Evolutionary conservation across 192 early-diverging fungal species (phyloP).

Genomic region (Podila minutissima): DNA sequence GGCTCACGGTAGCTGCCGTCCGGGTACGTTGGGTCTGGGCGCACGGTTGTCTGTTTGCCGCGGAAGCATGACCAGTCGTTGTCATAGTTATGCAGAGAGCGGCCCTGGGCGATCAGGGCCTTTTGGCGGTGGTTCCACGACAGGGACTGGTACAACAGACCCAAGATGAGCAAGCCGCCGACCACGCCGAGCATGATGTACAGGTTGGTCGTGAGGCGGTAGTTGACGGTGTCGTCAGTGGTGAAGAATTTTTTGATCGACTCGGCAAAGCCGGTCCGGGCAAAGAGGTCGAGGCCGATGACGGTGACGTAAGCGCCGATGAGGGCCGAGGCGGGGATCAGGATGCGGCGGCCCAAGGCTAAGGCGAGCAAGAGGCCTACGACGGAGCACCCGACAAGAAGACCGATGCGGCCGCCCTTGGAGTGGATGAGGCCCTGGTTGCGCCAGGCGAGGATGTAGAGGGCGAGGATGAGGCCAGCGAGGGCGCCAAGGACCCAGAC

Average conservation of each 20-base stretch:
- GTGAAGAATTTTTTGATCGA: conserved; percentile 30
- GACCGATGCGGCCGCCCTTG: conserved; percentile 34
- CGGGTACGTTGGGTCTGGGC: conserved; percentile 37
- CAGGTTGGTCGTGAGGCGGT: conserved; percentile 25
- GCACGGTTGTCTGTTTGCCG: background rate
- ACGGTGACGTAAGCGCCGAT: conserved; percentile 28
- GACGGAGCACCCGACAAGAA: conserved; percentile 21
- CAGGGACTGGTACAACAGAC: conserved; percentile 11
- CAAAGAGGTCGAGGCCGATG: conserved; percentile 38
- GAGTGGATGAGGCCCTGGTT: conserved; percentile 16
- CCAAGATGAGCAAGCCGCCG: conserved; percentile 15
- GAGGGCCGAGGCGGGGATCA: conserved; percentile 36
- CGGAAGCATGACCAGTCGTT: conserved; percentile 15
- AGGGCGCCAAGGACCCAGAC: conserved; percentile 25
- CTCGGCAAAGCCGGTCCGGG: conserved; percentile 25
- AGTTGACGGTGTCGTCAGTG: conserved; percentile 5
- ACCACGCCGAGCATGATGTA: conserved; percentile 37
- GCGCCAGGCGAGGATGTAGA: conserved; percentile 42
- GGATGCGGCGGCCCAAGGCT: conserved; percentile 25
- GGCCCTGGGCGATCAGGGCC: conserved; percentile 15
- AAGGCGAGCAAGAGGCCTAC: conserved; percentile 14
- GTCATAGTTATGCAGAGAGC: conserved; percentile 9
- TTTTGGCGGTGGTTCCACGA: conserved; percentile 7
- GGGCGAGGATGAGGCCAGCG: conserved; percentile 4
- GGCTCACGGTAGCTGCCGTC: background rate